phyloP scores from a whole-genome alignment of 768 basidiomycete genomes.

The Lentinus tigrinus region DNA sequence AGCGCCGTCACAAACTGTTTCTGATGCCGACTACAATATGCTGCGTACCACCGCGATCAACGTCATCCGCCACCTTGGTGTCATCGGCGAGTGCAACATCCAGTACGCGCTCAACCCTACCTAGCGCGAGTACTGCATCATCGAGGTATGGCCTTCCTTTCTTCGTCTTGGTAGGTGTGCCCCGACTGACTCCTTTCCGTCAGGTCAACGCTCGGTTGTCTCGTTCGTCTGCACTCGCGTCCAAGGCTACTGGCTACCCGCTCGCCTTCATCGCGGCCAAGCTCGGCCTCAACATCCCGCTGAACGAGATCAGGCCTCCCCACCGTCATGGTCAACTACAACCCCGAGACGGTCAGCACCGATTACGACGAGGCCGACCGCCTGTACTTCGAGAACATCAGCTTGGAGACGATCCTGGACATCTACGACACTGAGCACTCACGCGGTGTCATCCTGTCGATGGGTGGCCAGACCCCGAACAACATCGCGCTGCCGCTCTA shows the following conservation, averaged over 20 bases:
- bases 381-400: slow-evolving; percentile 98
- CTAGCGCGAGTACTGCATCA: slow-evolving; percentile 97
- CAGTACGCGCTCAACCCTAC: slow-evolving; percentile 96
- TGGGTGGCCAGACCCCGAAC: slow-evolving; percentile 99
- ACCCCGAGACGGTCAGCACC: slow-evolving; percentile 98
- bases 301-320: slow-evolving; percentile 96
- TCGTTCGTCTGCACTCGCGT: slow-evolving; percentile 95
- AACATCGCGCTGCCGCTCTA: slow-evolving; percentile 95
- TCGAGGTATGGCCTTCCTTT: slow-evolving; percentile 61
- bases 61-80: slow-evolving; percentile 97
- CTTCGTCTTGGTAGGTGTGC: neutral
- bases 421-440: slow-evolving; percentile 92
- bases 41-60: slow-evolving; percentile 97
- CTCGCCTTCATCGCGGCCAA: slow-evolving; percentile 98
- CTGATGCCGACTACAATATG: slow-evolving; percentile 99
- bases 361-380: slow-evolving; percentile 99
- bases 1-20: slow-evolving; percentile 96
- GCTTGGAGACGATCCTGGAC: slow-evolving; percentile 92
- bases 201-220: slow-evolving; percentile 96
- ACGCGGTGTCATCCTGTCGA: slow-evolving; percentile 90
- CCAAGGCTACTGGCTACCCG: slow-evolving; percentile 98
- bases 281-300: slow-evolving; percentile 92
- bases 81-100: slow-evolving; percentile 98
- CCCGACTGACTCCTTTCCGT: too few species aligned
- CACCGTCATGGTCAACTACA: slow-evolving; percentile 99